Base-by-base conservation (phyloP, 2,329 filamentous ascomycete species). In the Nannizziopsis barbatae region DNA sequence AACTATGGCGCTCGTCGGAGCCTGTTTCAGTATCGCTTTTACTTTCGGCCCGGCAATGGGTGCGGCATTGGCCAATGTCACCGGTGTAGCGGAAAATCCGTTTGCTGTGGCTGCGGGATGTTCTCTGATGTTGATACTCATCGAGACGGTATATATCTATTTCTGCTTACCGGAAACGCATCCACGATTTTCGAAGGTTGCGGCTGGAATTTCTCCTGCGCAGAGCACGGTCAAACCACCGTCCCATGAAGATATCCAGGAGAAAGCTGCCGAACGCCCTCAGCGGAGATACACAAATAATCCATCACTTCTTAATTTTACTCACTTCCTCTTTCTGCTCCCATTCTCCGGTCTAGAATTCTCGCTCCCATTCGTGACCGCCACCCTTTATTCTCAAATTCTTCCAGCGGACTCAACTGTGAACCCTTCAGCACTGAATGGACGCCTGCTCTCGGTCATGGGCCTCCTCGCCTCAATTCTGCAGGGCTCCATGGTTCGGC, bases 271-370 rank as follows among this genome's bases (percentile, higher is more conserved):
- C 11, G 22, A 40, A 1, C 55, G 17, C 53, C 54, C 22, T 53
- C 32, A 43, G 20, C 57, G 65, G 18, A 67, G 70, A 57, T 74
- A 84, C 50, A 94, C 86, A 2, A 96, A 96, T 67, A 87, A 84
- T 2, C 87, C 92, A 56, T 69, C 79, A 27, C 64, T 94, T 10
- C 79, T 98, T 41, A 95, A 95, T 63, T 69, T 83, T 1, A 81
- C 86, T 0, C 92, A 98, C 66, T 84, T 96, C 60, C 70, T 83
- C 41, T 98, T 98, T 66, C 80, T 98, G 51, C 80, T 98, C 10
- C 95, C 95, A 68, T 98, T 98, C 69, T 95, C 87, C 1, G 92
- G 92, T 52, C 90, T 98, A 84, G 92, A 98, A 64, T 96, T 95
- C 66, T 95, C 88, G 0, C 76, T 98, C 2, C 89, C 92, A 0